Base-by-base conservation (phyloP, 2,329 filamentous ascomycete genomes). In the Fusarium gaditjirri region DNA sequence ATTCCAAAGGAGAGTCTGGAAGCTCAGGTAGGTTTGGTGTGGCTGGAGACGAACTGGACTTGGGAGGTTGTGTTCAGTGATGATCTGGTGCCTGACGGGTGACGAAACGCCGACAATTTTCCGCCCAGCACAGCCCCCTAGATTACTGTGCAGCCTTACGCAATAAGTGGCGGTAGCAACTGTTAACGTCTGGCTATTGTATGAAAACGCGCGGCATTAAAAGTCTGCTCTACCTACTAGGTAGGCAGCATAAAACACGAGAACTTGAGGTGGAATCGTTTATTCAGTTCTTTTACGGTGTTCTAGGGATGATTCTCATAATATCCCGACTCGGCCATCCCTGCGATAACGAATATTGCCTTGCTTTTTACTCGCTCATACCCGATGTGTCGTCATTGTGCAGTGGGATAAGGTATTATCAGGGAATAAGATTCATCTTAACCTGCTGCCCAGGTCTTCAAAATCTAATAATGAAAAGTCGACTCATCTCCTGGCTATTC, bases 101-200 rank as follows among this genome's bases (percentile, higher is more conserved):
- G 77, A 80, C 75, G 77, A 80, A 72, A 77, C 75, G 77, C 80
- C 80, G 79, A 81, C 70, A 70, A 80, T 81, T 81, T 80, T 74
- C 80, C 80, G 80, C 53, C 47, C 57, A 65, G 76, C 78, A 79
- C 77, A 80, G 76, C 77, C 75, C 68, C 74, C 70, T 75, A 57
- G 55, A 71, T 71, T 77, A 79, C 77, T 64, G 44, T 68, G 49
- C 72, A 75, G 72, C 70, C 70, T 74, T 73, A 73, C 71, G 71
- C 70, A 73, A 73, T 59, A 64, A 56, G 74, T 74, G 75, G 74
- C 70, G 70, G 67, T 52, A 62, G 61, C 53, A 63, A 63, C 46
- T 55, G 35, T 44, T 31, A 54, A 38, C 50, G 50, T 57, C n/a
- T 59, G 44, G 56, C 31, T 49, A 41, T 69, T 59, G 35, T 71